Evolutionary conservation across 306 rosid species (phyloP).

Genomic region (cucumber (Cucumis sativus)): DNA sequence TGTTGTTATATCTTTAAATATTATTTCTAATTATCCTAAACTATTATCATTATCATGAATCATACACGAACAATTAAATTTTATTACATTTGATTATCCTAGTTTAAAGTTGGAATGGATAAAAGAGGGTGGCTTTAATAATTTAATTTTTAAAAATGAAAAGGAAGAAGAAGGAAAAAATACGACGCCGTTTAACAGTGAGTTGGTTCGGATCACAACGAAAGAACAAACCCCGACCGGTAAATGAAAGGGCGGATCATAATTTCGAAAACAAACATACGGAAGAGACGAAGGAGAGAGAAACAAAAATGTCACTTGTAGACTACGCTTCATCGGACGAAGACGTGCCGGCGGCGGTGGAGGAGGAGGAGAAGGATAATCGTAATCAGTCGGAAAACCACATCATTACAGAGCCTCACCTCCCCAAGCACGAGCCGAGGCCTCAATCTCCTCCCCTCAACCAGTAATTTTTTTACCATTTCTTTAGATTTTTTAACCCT

Average conservation of each 20-base stretch:
- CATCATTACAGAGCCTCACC: neutral
- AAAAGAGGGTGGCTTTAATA: no score
- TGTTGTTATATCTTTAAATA: no score
- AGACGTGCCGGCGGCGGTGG: conserved; percentile 35
- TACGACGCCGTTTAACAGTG: neutral
- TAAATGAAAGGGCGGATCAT: neutral
- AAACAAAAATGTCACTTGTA: conserved; percentile 57
- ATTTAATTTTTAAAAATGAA: no score
- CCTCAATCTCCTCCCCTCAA: conserved; percentile 19
- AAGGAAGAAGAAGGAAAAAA: no score
- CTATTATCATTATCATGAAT: no score
- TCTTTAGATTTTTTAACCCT: neutral
- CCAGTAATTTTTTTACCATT: conserved; percentile 26
- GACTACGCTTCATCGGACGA: conserved; percentile 89
- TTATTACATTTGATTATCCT: no score
- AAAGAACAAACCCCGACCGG: neutral
- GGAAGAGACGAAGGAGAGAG: neutral
- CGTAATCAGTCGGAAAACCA: conserved; percentile 15
- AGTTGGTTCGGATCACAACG: neutral
- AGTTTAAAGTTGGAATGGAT: no score
- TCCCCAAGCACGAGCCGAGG: neutral
- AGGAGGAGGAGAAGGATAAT: conserved; percentile 18
- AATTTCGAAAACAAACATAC: neutral
- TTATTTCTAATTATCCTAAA: no score
- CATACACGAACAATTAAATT: no score